Percentiles rank a stretch among this genome's conserved stretches.
Evolutionary conservation across 1,284 basidiomycete species (phyloP).

Genomic region (Thecaphora thlaspeos): DNA sequence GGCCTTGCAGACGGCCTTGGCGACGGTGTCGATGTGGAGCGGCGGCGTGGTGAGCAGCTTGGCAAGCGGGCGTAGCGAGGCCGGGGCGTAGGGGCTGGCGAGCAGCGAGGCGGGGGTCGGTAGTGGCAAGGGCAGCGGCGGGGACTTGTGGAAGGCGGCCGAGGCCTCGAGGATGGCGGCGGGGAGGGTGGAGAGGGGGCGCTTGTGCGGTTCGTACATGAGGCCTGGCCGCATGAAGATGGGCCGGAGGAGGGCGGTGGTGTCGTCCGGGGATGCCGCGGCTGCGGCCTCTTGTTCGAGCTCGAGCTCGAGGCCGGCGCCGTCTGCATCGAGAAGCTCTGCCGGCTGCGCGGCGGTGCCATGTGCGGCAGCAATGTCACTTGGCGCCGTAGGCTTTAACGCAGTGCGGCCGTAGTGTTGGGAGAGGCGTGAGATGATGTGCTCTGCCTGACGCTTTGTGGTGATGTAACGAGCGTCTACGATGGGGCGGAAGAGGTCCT

Average conservation of each 20-base stretch:
- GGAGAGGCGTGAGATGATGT: constrained; percentile 61
- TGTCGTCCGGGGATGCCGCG: too few relatives aligned
- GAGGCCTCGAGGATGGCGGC: constrained; percentile 77
- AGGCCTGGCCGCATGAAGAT: constrained; percentile 65
- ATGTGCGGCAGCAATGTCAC: too few relatives aligned
- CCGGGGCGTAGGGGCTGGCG: constrained; percentile 6
- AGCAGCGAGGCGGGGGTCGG: constrained; percentile 63
- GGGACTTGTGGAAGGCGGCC: constrained; percentile 36
- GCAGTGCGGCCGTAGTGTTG: constrained; percentile 64
- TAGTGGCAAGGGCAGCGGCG: constrained; percentile 61
- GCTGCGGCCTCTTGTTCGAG: constrained; percentile 14
- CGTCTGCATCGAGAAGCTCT: constrained; percentile 27
- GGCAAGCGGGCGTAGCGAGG: constrained; percentile 67
- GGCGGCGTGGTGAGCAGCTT: constrained; percentile 78
- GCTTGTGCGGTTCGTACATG: constrained; percentile 90
- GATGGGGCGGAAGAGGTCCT: constrained; percentile 84
- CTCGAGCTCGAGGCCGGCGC: constrained; percentile 28
- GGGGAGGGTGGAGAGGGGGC: constrained; percentile 80
- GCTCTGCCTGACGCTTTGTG: constrained; percentile 86
- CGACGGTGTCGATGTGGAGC: constrained; percentile 94
- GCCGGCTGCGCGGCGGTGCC: constrained; percentile 2
- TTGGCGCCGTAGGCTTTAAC: too few relatives aligned
- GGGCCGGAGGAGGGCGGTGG: constrained; percentile 11
- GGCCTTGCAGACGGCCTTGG: constrained; percentile 70
- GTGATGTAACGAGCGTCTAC: constrained; percentile 81